A percentile compares a stretch with the other conserved stretches of the same genome.
These are phyloP conservation scores for Mycena galericulata DNA, from an alignment of 768 basidiomycete genomes.

Conservation along the genomic window DNA sequence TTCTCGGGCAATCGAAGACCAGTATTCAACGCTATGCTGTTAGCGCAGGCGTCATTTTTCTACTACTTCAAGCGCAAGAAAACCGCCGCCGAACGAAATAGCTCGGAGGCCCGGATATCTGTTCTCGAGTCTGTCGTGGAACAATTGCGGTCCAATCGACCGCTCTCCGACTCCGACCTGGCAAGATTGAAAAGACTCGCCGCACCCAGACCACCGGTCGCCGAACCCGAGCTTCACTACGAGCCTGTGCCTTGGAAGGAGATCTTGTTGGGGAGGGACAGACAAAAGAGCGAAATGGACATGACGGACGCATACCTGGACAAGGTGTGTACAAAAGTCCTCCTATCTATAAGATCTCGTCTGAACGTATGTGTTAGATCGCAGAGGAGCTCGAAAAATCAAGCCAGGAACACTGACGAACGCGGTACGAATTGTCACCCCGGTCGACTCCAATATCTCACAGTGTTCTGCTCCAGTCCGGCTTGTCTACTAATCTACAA, in stretches of 20 bases:
- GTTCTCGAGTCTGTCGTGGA: slow-evolving; percentile 70
- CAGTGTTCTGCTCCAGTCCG: neutral
- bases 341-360: neutral
- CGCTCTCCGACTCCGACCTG: slow-evolving; percentile 63
- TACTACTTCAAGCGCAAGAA: slow-evolving; percentile 52
- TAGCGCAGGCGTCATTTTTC: slow-evolving; percentile 35
- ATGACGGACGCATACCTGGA: slow-evolving; percentile 35
- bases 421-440: neutral
- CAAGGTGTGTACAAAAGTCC: slow-evolving; percentile 16
- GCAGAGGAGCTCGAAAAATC: slow-evolving; percentile 35
- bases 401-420: slow-evolving; percentile 16
- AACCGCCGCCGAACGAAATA: slow-evolving; percentile 65
- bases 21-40: slow-evolving; percentile 33
- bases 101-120: slow-evolving; percentile 67
- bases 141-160: slow-evolving; percentile 61
- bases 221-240: slow-evolving; percentile 21
- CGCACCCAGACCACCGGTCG: slow-evolving; percentile 23
- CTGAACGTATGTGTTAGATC: slow-evolving; percentile 5
- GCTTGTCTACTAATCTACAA: neutral
- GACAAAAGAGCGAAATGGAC: slow-evolving; percentile 25
- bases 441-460: neutral
- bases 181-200: slow-evolving; percentile 67
- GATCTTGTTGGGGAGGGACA: slow-evolving; percentile 23
- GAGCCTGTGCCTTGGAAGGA: slow-evolving; percentile 33
- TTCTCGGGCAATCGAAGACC: slow-evolving; percentile 32